Evolutionary conservation across 1,284 basidiomycete species (phyloP), one percentile per base, ranked within the genome.

Genomic region (Fomes fomentarius): DNA sequence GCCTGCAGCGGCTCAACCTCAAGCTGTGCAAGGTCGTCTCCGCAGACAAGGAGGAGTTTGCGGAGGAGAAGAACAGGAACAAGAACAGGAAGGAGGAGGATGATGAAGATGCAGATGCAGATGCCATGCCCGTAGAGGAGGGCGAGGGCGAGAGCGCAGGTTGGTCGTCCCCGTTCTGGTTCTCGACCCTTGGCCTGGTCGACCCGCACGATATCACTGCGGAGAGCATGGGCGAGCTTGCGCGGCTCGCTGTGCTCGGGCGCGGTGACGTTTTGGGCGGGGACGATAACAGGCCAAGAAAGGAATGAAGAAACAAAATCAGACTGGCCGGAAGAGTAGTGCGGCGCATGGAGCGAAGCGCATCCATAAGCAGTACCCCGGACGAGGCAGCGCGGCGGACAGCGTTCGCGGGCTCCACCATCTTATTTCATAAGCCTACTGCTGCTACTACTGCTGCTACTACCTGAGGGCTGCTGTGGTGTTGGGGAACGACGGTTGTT

Each of bases 1-100:
- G 96, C 34, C 77, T 96, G 17, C 75, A 90, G 58, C 83, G 94
- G 46, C 78, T 98, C 41, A 84, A 85, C 58, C 69, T 82, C 54
- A 91, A 90, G 72, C 83, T 98, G 45, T 71, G 71, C 44, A 73
- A 78, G 26, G 73, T 82, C 57, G 75, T 75, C 31, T 57, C 65
- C 17, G 22, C 49, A 35, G 70, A 67, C 26, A 67, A 64, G 45
- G 71, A 75, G 26, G 72, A 69, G n/a, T n/a, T n/a, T n/a, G n/a
- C n/a, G n/a, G n/a, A 56, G 76, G 75, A 37, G 66, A 30, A 30
- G 28, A 30, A 30, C 7, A 30, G 28, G 12, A 12, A 12, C 7
- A 12, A 30, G 28, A 30, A 12, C n/a, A n/a, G n/a, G n/a, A n/a
- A n/a, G n/a, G n/a, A 65, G 40, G 77, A 81, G 14, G 76, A 70